A percentile compares a stretch with the other conserved stretches of the same genome.
phyloP scores from a whole-genome alignment of 1,139 yeast species.

The Hemisphaericaspora lyxosophila region DNA sequence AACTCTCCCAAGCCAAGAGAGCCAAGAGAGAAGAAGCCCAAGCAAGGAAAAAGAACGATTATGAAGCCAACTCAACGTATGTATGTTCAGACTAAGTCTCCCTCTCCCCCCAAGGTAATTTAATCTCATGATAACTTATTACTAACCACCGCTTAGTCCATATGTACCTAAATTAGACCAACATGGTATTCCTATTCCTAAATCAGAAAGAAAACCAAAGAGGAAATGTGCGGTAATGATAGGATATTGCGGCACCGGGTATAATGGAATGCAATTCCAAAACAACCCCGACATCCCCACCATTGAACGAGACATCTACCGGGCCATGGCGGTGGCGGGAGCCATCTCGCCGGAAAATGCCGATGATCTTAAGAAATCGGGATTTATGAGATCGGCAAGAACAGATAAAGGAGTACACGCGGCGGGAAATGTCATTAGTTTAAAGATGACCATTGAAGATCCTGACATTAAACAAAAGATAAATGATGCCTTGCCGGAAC shows the following conservation, averaged over 20 bases:
- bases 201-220: constrained; percentile 72
- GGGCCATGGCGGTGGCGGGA: constrained; percentile 84
- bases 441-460: constrained; percentile 88
- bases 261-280: constrained; percentile 92
- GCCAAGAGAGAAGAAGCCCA: constrained; percentile 6
- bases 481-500: constrained; percentile 74
- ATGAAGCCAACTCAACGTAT: constrained; percentile 17
- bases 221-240: constrained; percentile 87
- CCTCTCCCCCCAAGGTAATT: too few species aligned
- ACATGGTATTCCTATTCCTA: constrained; percentile 58
- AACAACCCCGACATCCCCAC: constrained; percentile 85
- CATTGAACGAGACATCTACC: constrained; percentile 86
- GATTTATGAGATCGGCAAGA: constrained; percentile 94
- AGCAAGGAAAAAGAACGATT: constrained; percentile 14
- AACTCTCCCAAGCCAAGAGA: too few species aligned
- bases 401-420: constrained; percentile 99
- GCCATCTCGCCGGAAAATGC: constrained; percentile 89
- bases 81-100: constrained; percentile 38
- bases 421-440: constrained; percentile 90
- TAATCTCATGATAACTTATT: too few species aligned
- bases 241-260: constrained; percentile 98
- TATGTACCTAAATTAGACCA: constrained; percentile 52
- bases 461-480: constrained; percentile 71
- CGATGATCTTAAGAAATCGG: constrained; percentile 83
- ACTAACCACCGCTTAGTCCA: constrained; percentile 30